phyloP scores from a whole-genome alignment of 176 grass and related monocot genomes.

The Paspalum vaginatum region DNA sequence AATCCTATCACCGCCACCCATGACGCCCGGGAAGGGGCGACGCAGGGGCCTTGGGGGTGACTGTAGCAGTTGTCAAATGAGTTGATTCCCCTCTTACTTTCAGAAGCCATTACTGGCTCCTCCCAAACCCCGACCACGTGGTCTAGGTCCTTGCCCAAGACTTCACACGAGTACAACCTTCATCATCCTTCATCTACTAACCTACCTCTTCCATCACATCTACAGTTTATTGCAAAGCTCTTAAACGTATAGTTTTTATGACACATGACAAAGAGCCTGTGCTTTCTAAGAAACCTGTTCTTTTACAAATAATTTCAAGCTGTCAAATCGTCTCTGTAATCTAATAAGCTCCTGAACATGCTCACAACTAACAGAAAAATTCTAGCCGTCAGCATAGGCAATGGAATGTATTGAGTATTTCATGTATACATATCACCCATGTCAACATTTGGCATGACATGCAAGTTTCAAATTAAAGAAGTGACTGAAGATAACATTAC shows the following conservation, averaged over 20 bases:
- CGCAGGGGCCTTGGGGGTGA: too few relatives aligned
- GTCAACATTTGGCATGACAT: background rate
- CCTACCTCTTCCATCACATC: too few relatives aligned
- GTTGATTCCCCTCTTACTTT: too few relatives aligned
- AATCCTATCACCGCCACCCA: too few relatives aligned
- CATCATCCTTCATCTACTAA: too few relatives aligned
- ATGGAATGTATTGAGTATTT: background rate
- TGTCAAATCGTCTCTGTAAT: background rate
- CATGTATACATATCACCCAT: background rate
- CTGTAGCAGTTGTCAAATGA: too few relatives aligned
- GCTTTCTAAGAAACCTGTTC: background rate
- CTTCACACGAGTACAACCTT: too few relatives aligned
- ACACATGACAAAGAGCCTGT: background rate
- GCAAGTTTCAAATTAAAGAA: background rate
- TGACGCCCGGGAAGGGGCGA: too few relatives aligned
- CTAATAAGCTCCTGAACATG: background rate
- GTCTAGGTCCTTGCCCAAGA: too few relatives aligned
- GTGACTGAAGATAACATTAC: constrained; percentile 35
- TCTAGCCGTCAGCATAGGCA: background rate
- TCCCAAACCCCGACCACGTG: too few relatives aligned
- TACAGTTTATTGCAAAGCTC: background rate
- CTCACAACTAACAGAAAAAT: background rate
- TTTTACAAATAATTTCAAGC: background rate
- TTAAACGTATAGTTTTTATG: background rate
- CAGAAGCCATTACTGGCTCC: too few relatives aligned